Base-by-base conservation (phyloP, 2,329 filamentous ascomycete species). In the Harringtonia lauricola region DNA sequence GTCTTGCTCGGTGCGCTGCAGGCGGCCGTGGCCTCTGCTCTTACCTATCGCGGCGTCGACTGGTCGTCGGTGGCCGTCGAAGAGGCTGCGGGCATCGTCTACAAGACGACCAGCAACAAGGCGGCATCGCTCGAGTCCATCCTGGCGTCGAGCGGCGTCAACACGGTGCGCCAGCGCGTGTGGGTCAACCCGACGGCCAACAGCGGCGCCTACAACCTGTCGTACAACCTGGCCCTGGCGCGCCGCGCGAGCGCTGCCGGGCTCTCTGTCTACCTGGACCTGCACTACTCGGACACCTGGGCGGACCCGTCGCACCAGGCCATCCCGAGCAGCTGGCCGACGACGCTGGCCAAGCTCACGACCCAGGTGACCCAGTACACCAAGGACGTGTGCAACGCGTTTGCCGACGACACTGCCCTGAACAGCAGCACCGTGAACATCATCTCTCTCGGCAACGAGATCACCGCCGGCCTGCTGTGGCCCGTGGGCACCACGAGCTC, bases 361-460 rank as follows among this genome's bases (percentile, higher is more conserved):
- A 75, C 70, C 67, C 65, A 72, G 54, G 58, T 86, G 12, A 83
- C 84, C 62, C 79, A 81, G 60, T 86, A 87, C 59, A 86, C 82
- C 0, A 59, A 71, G 5, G 65, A 70, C 3, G 72, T 81, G 0
- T 71, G 74, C 46, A 75, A 86, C 54, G 60, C 67, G 15, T 84
- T 86, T 53, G 67, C 73, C 1, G 58, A 59, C 0, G 24, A 26
- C 24, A 7, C 6, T 10, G 24, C n/a, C n/a, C n/a, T n/a, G n/a
- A 70, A 71, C 15, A 68, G 68, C 3, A 65, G 84, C 14, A 17
- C 26, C 13, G 21, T n/a, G 3, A 5, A 13, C 2, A 77, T 86
- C 40, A 71, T 86, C 40, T 80, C 76, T 15, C 80, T 87, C 50
- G 83, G 83, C 21, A 87, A 87, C 54, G 83, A 86, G 56, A 86